These are phyloP conservation scores for Moniliophthora roreri DNA, from an alignment of 1,284 basidiomycete genomes.

Conservation along the genomic window DNA sequence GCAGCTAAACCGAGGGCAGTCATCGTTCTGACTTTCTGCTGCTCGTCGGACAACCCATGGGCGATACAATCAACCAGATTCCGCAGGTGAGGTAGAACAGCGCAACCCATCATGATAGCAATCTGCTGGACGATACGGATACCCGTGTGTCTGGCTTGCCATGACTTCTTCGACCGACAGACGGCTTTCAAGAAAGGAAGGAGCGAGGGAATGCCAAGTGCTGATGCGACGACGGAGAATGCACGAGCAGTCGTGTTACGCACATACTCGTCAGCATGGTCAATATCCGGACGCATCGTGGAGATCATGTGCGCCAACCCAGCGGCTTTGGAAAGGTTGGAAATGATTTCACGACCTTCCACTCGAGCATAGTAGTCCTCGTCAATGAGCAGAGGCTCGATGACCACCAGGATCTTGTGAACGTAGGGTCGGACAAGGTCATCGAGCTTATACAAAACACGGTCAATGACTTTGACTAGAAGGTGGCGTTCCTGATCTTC, in stretches of 20 bases:
- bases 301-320: slow-evolving; percentile 99
- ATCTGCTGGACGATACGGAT: slow-evolving; percentile 99
- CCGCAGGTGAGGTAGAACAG: slow-evolving; percentile 95
- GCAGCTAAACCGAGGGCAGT: slow-evolving; percentile 96
- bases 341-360: slow-evolving; percentile 99
- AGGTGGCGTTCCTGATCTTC: slow-evolving; percentile 99
- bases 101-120: slow-evolving; percentile 99
- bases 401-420: slow-evolving; percentile 99
- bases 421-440: slow-evolving; percentile 99
- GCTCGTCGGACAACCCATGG: slow-evolving; percentile 94
- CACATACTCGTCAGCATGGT: slow-evolving; percentile 99
- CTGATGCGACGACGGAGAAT: slow-evolving; percentile 98
- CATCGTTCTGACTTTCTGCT: slow-evolving; percentile 99
- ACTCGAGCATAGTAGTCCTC: slow-evolving; percentile 99
- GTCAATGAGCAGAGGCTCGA: slow-evolving; percentile 98
- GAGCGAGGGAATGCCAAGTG: slow-evolving; percentile 95
- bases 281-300: slow-evolving; percentile 99
- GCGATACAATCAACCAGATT: slow-evolving; percentile 97
- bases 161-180: slow-evolving; percentile 98
- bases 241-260: slow-evolving; percentile 99
- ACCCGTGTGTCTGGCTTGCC: slow-evolving; percentile 99
- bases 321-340: slow-evolving; percentile 97
- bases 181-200: slow-evolving; percentile 98
- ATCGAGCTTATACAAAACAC: slow-evolving; percentile 98
- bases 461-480: slow-evolving; percentile 99